These are phyloP conservation scores for Leersia perrieri DNA, from an alignment of 176 grass and related monocot genomes.

Conservation along the genomic window DNA sequence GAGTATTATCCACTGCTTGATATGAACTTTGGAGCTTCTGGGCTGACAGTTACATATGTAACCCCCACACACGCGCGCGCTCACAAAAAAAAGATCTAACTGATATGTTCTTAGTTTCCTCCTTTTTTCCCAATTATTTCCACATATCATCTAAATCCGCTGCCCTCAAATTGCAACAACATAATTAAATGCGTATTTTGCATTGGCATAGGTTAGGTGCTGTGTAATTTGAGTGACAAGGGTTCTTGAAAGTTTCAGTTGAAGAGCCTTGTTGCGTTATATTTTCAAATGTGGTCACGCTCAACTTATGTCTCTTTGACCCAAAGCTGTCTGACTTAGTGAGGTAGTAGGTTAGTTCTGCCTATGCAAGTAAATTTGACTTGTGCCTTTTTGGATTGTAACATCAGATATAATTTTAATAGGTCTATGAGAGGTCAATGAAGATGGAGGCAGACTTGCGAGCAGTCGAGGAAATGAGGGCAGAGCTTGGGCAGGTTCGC, in stretches of 20 bases:
- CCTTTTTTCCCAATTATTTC: neutral
- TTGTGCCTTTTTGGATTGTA: conserved; percentile 16
- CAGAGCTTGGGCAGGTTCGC: conserved; percentile 54
- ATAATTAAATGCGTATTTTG: neutral
- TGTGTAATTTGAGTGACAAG: neutral
- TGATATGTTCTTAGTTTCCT: neutral
- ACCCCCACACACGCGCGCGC: too few relatives aligned
- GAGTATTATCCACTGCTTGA: neutral
- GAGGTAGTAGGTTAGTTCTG: neutral
- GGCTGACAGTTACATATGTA: neutral
- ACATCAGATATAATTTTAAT: conserved; percentile 2
- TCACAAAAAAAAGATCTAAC: neutral
- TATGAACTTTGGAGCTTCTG: conserved; percentile 7
- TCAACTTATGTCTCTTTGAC: neutral
- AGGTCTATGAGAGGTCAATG: conserved; percentile 66
- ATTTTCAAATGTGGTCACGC: conserved; percentile 8
- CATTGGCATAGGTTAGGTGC: conserved; percentile 10
- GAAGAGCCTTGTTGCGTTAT: conserved; percentile 7
- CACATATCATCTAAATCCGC: neutral
- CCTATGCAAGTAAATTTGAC: neutral
- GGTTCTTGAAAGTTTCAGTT: neutral
- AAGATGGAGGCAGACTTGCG: conserved; percentile 62
- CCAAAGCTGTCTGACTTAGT: conserved; percentile 8
- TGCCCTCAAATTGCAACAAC: neutral
- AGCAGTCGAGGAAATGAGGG: conserved; percentile 51